Percentiles rank a stretch among this genome's conserved stretches.
Evolutionary conservation across 1,139 yeast genomes (phyloP).

Genomic region (Yarrowia galli): DNA sequence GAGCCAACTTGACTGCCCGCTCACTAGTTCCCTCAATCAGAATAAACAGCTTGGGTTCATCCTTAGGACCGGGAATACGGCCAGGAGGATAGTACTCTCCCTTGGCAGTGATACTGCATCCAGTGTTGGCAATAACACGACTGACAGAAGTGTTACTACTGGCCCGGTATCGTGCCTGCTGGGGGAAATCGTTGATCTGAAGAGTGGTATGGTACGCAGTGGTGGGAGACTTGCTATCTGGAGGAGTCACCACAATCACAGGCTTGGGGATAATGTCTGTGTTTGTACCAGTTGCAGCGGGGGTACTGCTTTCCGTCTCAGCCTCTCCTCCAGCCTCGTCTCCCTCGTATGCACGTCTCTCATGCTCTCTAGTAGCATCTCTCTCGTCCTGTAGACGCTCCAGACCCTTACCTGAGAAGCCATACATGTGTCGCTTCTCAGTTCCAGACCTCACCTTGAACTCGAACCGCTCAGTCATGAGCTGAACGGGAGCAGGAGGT

Average conservation of each 20-base stretch:
- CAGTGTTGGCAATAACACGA: slow-evolving; percentile 72
- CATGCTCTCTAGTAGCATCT: slow-evolving; percentile 61
- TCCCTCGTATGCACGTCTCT: slow-evolving; percentile 55
- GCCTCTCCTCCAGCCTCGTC: slow-evolving; percentile 44
- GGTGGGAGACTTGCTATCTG: slow-evolving; percentile 68
- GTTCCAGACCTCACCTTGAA: slow-evolving; percentile 73
- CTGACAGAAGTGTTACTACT: slow-evolving; percentile 72
- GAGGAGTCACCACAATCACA: slow-evolving; percentile 59
- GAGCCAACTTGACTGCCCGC: slow-evolving; percentile 55
- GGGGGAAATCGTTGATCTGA: slow-evolving; percentile 86
- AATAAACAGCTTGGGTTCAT: slow-evolving; percentile 78
- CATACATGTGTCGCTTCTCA: slow-evolving; percentile 60
- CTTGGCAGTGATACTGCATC: slow-evolving; percentile 81
- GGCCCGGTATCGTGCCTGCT: slow-evolving; percentile 81
- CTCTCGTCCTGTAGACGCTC: slow-evolving; percentile 78
- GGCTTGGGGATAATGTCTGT: slow-evolving; percentile 22
- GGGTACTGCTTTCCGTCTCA: slow-evolving; percentile 43
- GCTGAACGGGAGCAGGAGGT: slow-evolving; percentile 61
- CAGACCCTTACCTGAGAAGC: slow-evolving; percentile 94
- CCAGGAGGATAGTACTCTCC: slow-evolving; percentile 78
- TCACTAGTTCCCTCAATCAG: slow-evolving; percentile 80
- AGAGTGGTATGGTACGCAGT: slow-evolving; percentile 74
- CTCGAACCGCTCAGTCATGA: slow-evolving; percentile 64
- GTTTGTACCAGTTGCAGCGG: slow-evolving; percentile 40
- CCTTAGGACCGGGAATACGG: slow-evolving; percentile 56